These are phyloP conservation scores for Colletotrichum phormii DNA, from an alignment of 2,329 filamentous ascomycete genomes.

Conservation along the genomic window DNA sequence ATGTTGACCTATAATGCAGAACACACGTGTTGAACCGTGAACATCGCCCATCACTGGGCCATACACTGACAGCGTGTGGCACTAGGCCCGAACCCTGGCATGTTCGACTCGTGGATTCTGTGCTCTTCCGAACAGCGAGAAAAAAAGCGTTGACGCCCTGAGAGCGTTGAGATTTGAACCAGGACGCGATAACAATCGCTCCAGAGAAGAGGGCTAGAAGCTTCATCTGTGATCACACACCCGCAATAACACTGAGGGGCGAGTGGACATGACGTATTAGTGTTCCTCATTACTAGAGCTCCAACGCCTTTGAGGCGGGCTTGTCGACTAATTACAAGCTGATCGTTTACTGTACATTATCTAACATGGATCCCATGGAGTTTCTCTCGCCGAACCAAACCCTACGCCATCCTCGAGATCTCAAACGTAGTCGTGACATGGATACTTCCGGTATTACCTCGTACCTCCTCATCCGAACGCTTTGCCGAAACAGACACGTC, in stretches of 20 bases:
- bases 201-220: no score
- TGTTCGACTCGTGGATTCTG: no score
- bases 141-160: no score
- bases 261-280: background rate
- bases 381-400: no score
- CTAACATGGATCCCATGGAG: background rate
- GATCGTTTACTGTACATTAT: background rate
- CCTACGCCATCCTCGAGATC: background rate
- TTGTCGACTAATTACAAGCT: background rate
- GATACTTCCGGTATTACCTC: background rate
- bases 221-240: no score
- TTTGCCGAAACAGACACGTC: slow-evolving; percentile 13
- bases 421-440: slow-evolving; percentile 25
- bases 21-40: no score
- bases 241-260: background rate
- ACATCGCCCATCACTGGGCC: no score
- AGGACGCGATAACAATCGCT: no score
- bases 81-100: no score
- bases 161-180: no score
- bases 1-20: background rate
- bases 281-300: background rate
- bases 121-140: no score
- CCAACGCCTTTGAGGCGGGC: background rate
- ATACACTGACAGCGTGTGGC: no score
- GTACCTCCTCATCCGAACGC: slow-evolving; percentile 18